Evolutionary conservation across 2,329 filamentous ascomycete genomes (phyloP).

Genomic region (Phaeophleospora eucalypticola): DNA sequence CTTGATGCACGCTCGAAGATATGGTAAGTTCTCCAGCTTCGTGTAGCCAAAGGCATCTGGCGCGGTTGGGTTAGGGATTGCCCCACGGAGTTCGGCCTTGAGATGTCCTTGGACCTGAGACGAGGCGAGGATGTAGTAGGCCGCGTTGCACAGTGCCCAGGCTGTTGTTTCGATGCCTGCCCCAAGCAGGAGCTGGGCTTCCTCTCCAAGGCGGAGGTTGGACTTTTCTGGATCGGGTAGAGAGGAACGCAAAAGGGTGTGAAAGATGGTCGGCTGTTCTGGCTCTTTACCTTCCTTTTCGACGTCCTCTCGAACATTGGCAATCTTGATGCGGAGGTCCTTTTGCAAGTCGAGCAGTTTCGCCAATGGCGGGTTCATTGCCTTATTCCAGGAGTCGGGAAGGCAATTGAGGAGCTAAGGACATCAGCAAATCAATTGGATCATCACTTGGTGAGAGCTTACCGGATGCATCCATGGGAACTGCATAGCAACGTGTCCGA

Average conservation of each 20-base stretch:
- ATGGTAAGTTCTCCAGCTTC: conserved; percentile 20
- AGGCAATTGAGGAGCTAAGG: conserved; percentile 15
- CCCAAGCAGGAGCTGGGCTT: conserved; percentile 24
- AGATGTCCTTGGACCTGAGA: conserved; percentile 16
- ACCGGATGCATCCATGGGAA: conserved; percentile 17
- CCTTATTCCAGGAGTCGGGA: conserved; percentile 16
- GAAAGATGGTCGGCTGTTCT: conserved; percentile 22
- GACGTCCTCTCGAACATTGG: conserved; percentile 2
- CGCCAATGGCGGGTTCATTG: conserved; percentile 15
- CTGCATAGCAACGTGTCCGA: conserved; percentile 16
- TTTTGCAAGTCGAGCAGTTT: conserved; percentile 13
- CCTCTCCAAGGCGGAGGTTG: conserved; percentile 19
- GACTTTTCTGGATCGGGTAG: conserved; percentile 21
- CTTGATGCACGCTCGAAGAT: conserved; percentile 20
- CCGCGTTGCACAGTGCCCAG: conserved; percentile 16
- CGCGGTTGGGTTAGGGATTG: conserved; percentile 13
- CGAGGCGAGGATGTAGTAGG: conserved; percentile 21
- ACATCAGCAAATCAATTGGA: too few species aligned
- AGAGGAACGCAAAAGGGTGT: conserved; percentile 17
- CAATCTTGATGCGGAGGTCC: conserved; percentile 15
- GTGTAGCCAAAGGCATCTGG: conserved; percentile 11
- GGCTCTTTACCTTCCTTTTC: conserved; percentile 11
- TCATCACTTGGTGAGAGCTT: too few species aligned
- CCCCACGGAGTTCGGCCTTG: conserved; percentile 25
- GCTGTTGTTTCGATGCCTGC: conserved; percentile 24